phyloP scores from a whole-genome alignment of 2,329 filamentous ascomycete species.

The Samsoniella hepiali region DNA sequence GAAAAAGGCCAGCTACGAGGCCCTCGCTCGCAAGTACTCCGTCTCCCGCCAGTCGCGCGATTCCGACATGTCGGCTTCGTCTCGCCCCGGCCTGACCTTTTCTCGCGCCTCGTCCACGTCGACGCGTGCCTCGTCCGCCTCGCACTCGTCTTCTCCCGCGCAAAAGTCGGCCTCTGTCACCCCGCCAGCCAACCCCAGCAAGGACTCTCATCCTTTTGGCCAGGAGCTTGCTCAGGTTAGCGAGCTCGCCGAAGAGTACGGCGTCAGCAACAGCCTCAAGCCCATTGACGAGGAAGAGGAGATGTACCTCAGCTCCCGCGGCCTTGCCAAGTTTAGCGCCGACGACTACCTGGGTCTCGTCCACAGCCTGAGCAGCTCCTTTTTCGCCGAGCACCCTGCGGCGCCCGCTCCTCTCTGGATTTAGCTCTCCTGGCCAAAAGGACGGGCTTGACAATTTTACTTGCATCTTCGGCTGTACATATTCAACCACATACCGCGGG shows the following conservation, averaged over 20 bases:
- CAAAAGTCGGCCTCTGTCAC: constrained; percentile 27
- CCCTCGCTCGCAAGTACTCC: constrained; percentile 64
- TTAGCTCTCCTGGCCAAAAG: constrained; percentile 27
- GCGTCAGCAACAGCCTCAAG: constrained; percentile 56
- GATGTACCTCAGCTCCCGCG: constrained; percentile 63
- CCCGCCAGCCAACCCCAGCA: constrained; percentile 21
- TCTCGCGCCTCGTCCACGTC: constrained; percentile 57
- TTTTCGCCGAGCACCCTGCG: constrained; percentile 47
- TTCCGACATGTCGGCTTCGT: constrained; percentile 50
- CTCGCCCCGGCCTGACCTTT: constrained; percentile 54
- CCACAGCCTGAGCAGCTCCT: constrained; percentile 60
- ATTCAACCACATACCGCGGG: constrained; percentile 23
- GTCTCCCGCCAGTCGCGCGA: constrained; percentile 56
- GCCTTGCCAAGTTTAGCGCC: constrained; percentile 70
- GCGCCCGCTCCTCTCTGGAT: constrained; percentile 48
- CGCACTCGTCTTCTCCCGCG: constrained; percentile 36
- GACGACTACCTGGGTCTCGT: constrained; percentile 85
- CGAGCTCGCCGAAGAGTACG: constrained; percentile 88
- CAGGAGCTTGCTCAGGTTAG: constrained; percentile 88
- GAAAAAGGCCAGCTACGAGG: constrained; percentile 75
- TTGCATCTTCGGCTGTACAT: constrained; percentile 32
- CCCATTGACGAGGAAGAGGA: constrained; percentile 69
- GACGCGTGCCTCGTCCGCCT: constrained; percentile 48
- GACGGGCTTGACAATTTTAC: constrained; percentile 9
- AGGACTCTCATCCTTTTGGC: constrained; percentile 71